These are phyloP conservation scores for Rhodotorula diobovata DNA, from an alignment of 768 basidiomycete species.

Conservation along the genomic window DNA sequence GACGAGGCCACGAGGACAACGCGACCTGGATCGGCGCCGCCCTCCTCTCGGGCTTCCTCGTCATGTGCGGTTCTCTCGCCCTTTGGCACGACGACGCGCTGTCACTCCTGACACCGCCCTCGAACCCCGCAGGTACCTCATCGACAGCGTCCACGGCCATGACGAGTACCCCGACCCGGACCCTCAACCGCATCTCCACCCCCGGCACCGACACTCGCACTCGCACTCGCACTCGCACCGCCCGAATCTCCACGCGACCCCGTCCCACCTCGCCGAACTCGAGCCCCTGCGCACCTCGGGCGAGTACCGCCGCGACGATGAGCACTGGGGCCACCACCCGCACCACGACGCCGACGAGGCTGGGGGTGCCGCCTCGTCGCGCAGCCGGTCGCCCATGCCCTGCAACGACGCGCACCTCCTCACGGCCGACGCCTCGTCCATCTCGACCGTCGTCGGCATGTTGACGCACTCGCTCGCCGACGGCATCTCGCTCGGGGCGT, in stretches of 20 bases:
- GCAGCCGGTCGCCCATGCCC: slow-evolving; percentile 7
- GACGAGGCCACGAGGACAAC: slow-evolving; percentile 27
- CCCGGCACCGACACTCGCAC: slow-evolving; percentile 5
- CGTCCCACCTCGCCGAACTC: slow-evolving; percentile 45
- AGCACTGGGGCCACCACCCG: slow-evolving; percentile 29
- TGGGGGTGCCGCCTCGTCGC: slow-evolving; percentile 32
- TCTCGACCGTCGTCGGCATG: slow-evolving; percentile 76
- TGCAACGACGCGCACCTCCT: slow-evolving; percentile 3
- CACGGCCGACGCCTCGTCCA: slow-evolving; percentile 48
- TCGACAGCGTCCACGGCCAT: slow-evolving; percentile 36
- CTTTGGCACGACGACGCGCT: not conserved
- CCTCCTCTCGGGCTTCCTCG: slow-evolving; percentile 43
- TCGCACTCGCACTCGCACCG: too few species aligned
- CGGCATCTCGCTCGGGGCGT: slow-evolving; percentile 82
- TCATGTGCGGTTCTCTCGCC: slow-evolving; percentile 35
- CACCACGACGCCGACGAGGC: slow-evolving; percentile 21
- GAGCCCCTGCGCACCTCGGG: slow-evolving; percentile 53
- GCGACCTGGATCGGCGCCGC: slow-evolving; percentile 45
- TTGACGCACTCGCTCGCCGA: slow-evolving; percentile 85
- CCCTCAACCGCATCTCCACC: not conserved
- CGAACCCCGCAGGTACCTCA: slow-evolving; percentile 49
- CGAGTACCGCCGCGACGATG: slow-evolving; percentile 26
- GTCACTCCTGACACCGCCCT: not conserved
- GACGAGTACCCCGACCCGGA: slow-evolving; percentile 19
- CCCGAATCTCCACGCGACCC: slow-evolving; percentile 45